Percentiles rank a stretch among this genome's conserved stretches.
Conservation (phyloP, 1,139 yeast species). For the Cylindricascospora bacillispora region DNA sequence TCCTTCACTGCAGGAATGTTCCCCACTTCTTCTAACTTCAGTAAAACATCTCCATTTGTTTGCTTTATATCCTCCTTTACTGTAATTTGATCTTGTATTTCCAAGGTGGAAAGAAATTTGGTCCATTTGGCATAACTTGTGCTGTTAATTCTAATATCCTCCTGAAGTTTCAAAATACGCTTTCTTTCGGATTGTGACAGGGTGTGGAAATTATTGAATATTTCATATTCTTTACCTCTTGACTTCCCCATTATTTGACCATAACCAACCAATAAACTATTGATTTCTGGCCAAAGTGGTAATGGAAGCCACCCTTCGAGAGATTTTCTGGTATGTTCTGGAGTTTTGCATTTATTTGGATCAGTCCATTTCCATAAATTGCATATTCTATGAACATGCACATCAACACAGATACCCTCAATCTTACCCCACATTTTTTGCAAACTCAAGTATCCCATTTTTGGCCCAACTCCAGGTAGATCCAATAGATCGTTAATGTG, state of each 20-base stretch:
- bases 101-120: slow-evolving; percentile 1
- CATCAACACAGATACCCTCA: slow-evolving; percentile 89
- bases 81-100: too few species aligned
- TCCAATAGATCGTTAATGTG: slow-evolving; percentile 52
- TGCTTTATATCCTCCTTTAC: too few species aligned
- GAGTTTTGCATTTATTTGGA: slow-evolving; percentile 39
- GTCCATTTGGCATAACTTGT: slow-evolving; percentile 4
- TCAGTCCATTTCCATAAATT: slow-evolving; percentile 74
- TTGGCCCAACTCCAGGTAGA: slow-evolving; percentile 92
- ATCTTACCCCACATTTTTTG: slow-evolving; percentile 70
- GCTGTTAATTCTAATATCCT: slow-evolving; percentile 2
- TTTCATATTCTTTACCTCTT: slow-evolving; percentile 55
- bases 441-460: slow-evolving; percentile 76
- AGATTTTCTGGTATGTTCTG: slow-evolving; percentile 61
- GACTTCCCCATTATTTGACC: slow-evolving; percentile 85
- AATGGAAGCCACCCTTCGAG: slow-evolving; percentile 66
- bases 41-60: too few species aligned
- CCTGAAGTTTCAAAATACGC: slow-evolving; percentile 1
- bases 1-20: too few species aligned
- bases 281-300: slow-evolving; percentile 69
- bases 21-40: too few species aligned
- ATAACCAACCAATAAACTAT: slow-evolving; percentile 81
- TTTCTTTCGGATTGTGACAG: not conserved
- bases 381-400: slow-evolving; percentile 74
- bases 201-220: slow-evolving; percentile 31